Evolutionary conservation across 805 yeast species (phyloP).

Genomic region (Nakazawaea sp.): DNA sequence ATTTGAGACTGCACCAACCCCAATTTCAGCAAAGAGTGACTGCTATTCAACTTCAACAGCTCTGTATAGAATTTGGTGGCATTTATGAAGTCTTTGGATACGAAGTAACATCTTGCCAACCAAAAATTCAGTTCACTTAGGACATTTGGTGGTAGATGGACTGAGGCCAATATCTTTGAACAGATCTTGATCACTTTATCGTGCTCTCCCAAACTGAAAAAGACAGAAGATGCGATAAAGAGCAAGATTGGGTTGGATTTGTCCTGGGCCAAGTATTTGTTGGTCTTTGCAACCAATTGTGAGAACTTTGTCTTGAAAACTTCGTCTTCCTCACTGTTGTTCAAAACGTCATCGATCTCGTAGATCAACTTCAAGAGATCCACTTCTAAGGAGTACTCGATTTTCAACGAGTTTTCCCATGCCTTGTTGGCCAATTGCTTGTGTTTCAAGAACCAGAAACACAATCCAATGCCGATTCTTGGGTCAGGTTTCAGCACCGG

Average conservation of each 20-base stretch:
- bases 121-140: constrained; percentile 68
- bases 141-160: constrained; percentile 21
- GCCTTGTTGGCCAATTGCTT: constrained; percentile 68
- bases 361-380: constrained; percentile 61
- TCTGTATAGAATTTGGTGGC: constrained; percentile 71
- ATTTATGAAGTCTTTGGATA: constrained; percentile 49
- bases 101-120: constrained; percentile 76
- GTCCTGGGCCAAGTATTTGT: constrained; percentile 30
- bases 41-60: constrained; percentile 58
- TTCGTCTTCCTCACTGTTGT: constrained; percentile 47
- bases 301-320: constrained; percentile 57
- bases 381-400: constrained; percentile 55
- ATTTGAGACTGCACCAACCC: constrained; percentile 86
- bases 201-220: constrained; percentile 61
- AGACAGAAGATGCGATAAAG: constrained; percentile 61
- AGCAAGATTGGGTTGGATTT: constrained; percentile 55
- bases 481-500: constrained; percentile 87
- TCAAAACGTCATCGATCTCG: constrained; percentile 57
- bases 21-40: constrained; percentile 61
- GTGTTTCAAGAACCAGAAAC: constrained; percentile 86
- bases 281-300: constrained; percentile 46
- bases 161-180: constrained; percentile 4
- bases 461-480: constrained; percentile 88
- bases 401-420: constrained; percentile 73
- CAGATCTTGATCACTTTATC: constrained; percentile 52